Evolutionary conservation across 768 basidiomycete genomes (phyloP), one percentile per base, ranked within the genome.

Genomic region (Macrolepiota dolichaula): DNA sequence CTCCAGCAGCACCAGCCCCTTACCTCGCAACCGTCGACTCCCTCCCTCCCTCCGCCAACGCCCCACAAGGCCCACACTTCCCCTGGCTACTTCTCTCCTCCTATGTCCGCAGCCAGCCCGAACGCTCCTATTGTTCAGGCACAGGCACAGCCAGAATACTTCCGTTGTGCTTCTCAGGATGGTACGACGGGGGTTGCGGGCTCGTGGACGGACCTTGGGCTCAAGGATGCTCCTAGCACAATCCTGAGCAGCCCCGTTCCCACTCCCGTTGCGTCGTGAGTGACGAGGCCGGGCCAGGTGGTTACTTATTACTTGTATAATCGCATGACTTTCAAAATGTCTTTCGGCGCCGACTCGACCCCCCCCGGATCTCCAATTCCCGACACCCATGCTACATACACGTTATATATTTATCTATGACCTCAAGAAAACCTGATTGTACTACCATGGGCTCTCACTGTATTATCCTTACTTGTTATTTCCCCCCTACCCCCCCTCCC

Each of bases 21-120:
- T 24, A 62, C 65, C 47, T 63, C 68, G 46, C 67, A 65, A 37
- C 44, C 62, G 4, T 50, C 65, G 19, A 62, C 68, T 24, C 62
- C 68, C 51, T 49, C 66, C 51, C 61, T 67, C 57, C 35, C 67
- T 24, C 59, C 65, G 24, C 59, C 49, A 7, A 53, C 64, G 11
- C 69, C 71, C 40, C 65, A 67, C 38, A 71, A 70, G 44, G 65
- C 68, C 11, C 69, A 70, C 46, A 69, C 68, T 9, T 67, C 70
- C 0, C 72, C 70, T 17, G 63, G 59, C 12, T 70, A 68, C 47
- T 69, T 65, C 55, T 63, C 67, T 15, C 68, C 66, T 29, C 66
- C 65, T 22, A 63, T 50, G 38, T 24, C 62, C 38, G 63, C 61
- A 36, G 46, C 61, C 54, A 58, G 47, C 59, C 56, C 62, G 44